Evolutionary conservation across 345 rosid species (phyloP), one percentile per base, ranked within the genome.

Genomic region (Cardamine occulta): DNA sequence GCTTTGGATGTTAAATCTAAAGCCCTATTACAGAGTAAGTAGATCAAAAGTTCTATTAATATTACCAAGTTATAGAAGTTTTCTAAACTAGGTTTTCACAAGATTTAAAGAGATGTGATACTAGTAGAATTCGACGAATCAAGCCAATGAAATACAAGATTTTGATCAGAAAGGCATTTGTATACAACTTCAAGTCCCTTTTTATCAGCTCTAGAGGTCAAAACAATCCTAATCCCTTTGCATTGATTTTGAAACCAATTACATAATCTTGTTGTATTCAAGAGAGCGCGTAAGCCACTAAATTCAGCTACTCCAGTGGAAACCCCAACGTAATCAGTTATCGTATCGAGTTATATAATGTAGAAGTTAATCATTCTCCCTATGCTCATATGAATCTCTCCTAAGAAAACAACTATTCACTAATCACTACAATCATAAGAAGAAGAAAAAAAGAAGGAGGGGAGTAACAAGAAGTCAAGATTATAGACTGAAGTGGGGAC

Each of bases 181-280:
- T 75, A 19, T 83, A 79, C 81, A 77, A 85, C 81, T 56, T 80
- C 68, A 64, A 70, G 75, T 0, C 82, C 79, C 24, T 75, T 80
- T 31, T 69, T 60, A 70, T 60, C 79, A 32, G 73, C 68, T 77
- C 78, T 77, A 54, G 78, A 66, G 7, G 82, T 74, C 24, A 77
- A 42, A 42, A 77, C 56, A 40, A 74, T 80, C 1, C 4, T 77
- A 24, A 61, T 6, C 23, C 73, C 78, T 6, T 48, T 64, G 3
- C 67, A 18, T 39, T 39, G 49, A 42, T 39, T 61, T 21, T 21
- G 5, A 14, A 21, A 61, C 32, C 15, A 39, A 4, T 37, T 35
- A 4, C 31, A 34, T 8, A 59, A 12, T 35, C 1, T 11, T 59
- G 45, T 32, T 8, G 7, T 56, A 29, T 52, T 53, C 32, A 11